Conservation (phyloP, 495 filamentous ascomycete genomes). For the Penicillium dipodomyicola region DNA sequence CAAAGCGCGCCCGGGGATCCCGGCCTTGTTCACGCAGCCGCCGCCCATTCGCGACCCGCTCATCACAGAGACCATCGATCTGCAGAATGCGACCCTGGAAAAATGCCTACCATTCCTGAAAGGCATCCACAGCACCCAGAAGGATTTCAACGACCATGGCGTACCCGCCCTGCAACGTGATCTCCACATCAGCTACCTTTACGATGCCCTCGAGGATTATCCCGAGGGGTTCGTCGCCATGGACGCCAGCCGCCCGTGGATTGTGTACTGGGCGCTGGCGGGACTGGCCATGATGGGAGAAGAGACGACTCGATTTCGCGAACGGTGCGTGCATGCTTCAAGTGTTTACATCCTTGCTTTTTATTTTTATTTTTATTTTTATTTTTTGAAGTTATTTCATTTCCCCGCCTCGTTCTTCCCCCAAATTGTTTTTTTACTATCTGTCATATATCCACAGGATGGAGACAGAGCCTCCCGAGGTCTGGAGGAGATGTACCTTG, state of each 20-base stretch:
- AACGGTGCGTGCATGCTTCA: conserved; percentile 47
- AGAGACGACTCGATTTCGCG: conserved; percentile 66
- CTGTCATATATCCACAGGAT: conserved; percentile 10
- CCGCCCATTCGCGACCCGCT: conserved; percentile 67
- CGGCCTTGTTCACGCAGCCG: conserved; percentile 60
- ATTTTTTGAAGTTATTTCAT: conserved; percentile 1
- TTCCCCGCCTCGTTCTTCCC: background rate
- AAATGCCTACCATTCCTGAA: conserved; percentile 69
- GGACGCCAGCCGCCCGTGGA: conserved; percentile 87
- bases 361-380: conserved; percentile 1
- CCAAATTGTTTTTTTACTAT: background rate
- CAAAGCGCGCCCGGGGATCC: conserved; percentile 47
- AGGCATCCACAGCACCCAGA: conserved; percentile 37
- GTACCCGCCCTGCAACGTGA: conserved; percentile 68
- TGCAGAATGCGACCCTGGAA: conserved; percentile 64
- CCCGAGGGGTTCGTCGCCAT: conserved; percentile 63
- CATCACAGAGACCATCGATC: conserved; percentile 61
- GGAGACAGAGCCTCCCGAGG: background rate
- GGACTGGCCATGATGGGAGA: conserved; percentile 71
- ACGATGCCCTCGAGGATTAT: conserved; percentile 60
- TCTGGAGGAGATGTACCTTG: background rate
- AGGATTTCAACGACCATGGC: conserved; percentile 62
- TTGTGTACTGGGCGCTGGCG: conserved; percentile 85
- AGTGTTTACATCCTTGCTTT: conserved; percentile 9
- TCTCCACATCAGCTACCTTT: conserved; percentile 74